These are phyloP conservation scores for Novymonas esmeraldas DNA, from an alignment of 208 protist genomes.

Conservation along the genomic window DNA sequence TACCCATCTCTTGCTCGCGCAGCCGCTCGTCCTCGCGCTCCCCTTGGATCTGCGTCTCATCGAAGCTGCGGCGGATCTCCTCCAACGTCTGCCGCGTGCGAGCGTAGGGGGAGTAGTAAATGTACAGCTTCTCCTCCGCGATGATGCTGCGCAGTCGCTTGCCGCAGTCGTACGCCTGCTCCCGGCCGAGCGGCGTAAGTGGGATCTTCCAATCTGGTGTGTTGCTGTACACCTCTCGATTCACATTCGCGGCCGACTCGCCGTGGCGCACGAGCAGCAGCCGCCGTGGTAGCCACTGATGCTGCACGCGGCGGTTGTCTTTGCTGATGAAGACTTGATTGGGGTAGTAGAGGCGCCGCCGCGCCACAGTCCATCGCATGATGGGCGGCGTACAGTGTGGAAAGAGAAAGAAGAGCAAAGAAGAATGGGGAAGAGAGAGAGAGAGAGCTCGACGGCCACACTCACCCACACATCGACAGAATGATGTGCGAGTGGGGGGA, in stretches of 20 bases:
- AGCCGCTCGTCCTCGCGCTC: conserved; percentile 93
- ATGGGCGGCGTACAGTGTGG: too few relatives aligned
- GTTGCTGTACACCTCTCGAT: conserved; percentile 78
- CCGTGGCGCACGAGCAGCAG: conserved; percentile 87
- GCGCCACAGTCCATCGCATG: conserved; percentile 20
- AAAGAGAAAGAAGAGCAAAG: conserved; percentile 16
- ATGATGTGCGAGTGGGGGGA: too few relatives aligned
- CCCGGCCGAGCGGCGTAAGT: conserved; percentile 75
- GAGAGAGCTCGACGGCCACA: too few relatives aligned
- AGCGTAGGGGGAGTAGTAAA: conserved; percentile 92
- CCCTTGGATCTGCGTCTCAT: conserved; percentile 68
- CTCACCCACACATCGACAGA: too few relatives aligned
- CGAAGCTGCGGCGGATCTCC: conserved; percentile 77
- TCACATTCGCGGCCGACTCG: conserved; percentile 84
- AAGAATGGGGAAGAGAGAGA: conserved; percentile 17
- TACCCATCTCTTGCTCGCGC: conserved; percentile 95
- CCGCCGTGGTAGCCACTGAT: conserved; percentile 74
- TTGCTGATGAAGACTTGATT: conserved; percentile 33
- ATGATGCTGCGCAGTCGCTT: conserved; percentile 71
- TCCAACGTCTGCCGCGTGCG: conserved; percentile 87
- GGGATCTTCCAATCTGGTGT: conserved; percentile 91
- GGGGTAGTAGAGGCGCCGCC: conserved; percentile 30
- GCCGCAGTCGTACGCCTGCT: conserved; percentile 88
- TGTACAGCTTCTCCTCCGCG: conserved; percentile 75
- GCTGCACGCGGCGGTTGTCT: conserved; percentile 18